Base-by-base conservation (phyloP, 805 yeast genomes). In the Candida khao-thaluensis region DNA sequence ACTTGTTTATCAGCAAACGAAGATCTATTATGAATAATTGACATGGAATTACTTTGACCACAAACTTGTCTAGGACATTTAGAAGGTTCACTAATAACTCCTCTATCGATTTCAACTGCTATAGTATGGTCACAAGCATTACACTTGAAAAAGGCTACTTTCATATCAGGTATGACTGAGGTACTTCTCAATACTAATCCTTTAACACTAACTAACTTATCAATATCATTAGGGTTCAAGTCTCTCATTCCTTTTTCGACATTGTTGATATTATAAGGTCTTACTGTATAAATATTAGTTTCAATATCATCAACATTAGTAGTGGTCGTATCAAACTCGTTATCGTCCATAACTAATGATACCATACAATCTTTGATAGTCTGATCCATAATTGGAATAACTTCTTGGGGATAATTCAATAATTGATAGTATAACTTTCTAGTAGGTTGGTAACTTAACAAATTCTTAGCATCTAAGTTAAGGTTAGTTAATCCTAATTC, bases 331-430 rank as follows among this genome's bases (percentile, higher is more conserved):
- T 47, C 52, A 37, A 51, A 50, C 14, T 53, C 56, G 35, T 45
- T 50, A 26, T 49, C 49, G 46, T 82, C 88, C 43, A 79, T 65
- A 15, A 81, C 80, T 14, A 85, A 58, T 10, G 87, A 81, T 17
- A 88, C 82, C 79, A 93, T 79, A 53, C 89, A 82, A 57, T 91
- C 96, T 57, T 88, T 89, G 41, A 90, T 76, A 3, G 96, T 82
- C 56, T 90, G 96, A 72, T 93, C 99, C 97, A 93, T 90, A 52
- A 93, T 87, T 8, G 99, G 97, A 40, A 93, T 81, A 26, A 93
- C 87, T 70, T 93, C 99, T 59, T 90, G 97, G 0, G 99, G 99
- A 57, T 90, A 93, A 56, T 88, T 85, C 48, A 88, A 76, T 48
- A 93, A 69, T 62, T 91, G 96, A 54, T 85, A 76, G 62, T 85